Percentiles rank a stretch among this genome's conserved stretches.
Evolutionary conservation across 805 yeast species (phyloP).

Genomic region (Yarrowia alimentaria): DNA sequence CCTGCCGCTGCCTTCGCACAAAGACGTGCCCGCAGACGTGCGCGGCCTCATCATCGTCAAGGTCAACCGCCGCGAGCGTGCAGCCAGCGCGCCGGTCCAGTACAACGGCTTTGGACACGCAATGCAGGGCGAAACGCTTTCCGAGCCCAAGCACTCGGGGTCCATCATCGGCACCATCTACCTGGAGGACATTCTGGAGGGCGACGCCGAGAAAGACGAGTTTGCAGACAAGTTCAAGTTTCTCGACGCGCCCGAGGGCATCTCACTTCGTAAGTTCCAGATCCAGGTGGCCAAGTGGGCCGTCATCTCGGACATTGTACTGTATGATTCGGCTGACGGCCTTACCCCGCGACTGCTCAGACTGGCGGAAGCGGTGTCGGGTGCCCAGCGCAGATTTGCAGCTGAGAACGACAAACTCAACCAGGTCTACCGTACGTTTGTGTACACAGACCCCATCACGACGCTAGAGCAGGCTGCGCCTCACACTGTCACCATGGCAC

Average conservation of each 20-base stretch:
- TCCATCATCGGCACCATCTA: constrained; percentile 34
- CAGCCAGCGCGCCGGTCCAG: background rate
- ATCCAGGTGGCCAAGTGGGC: constrained; percentile 82
- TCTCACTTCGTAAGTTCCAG: constrained; percentile 78
- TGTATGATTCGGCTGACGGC: constrained; percentile 60
- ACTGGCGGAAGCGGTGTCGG: constrained; percentile 31
- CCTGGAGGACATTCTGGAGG: constrained; percentile 32
- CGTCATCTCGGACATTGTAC: constrained; percentile 66
- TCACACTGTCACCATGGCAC: constrained; percentile 34
- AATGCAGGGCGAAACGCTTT: constrained; percentile 6
- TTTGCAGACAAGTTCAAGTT: constrained; percentile 54
- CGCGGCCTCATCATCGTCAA: constrained; percentile 36
- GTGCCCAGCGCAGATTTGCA: constrained; percentile 32
- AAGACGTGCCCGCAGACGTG: constrained; percentile 30
- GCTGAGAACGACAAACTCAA: constrained; percentile 22
- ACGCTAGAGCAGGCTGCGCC: constrained; percentile 32
- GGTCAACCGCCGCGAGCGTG: constrained; percentile 28
- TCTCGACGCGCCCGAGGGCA: constrained; percentile 68
- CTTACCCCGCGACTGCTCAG: constrained; percentile 27
- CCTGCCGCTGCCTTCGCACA: constrained; percentile 31
- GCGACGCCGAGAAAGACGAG: constrained; percentile 27
- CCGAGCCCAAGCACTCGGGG: constrained; percentile 28
- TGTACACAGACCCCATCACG: constrained; percentile 31
- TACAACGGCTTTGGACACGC: constrained; percentile 28
- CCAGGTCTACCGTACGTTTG: constrained; percentile 31